Conservation (phyloP, 208 protist species). For the Trypanosoma mega region DNA sequence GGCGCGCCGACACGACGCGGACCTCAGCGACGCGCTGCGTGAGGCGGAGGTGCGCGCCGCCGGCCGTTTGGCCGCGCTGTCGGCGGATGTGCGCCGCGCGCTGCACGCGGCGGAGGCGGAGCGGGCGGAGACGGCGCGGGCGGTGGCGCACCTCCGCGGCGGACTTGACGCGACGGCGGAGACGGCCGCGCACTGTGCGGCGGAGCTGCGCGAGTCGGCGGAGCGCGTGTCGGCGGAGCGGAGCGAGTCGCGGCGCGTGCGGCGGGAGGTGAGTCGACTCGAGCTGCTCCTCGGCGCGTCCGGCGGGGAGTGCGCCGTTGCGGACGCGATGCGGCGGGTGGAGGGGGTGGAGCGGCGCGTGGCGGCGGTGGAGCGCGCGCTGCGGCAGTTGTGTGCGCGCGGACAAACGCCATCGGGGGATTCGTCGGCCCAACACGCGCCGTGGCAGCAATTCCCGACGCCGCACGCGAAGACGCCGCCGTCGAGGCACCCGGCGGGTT, state of each 20-base stretch:
- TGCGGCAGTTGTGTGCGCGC: slow-evolving; percentile 7
- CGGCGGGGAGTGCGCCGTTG: neutral
- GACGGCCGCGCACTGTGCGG: slow-evolving; percentile 29
- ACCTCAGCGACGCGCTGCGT: slow-evolving; percentile 38
- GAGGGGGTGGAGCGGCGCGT: slow-evolving; percentile 42
- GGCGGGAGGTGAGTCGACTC: slow-evolving; percentile 71
- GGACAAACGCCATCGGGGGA: neutral
- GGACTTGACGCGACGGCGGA: slow-evolving; percentile 42
- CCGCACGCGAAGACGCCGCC: neutral
- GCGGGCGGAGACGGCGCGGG: slow-evolving; percentile 33
- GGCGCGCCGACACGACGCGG: slow-evolving; percentile 43
- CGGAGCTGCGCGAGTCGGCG: slow-evolving; percentile 47
- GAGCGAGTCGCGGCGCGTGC: slow-evolving; percentile 58
- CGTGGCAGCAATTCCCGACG: too few relatives aligned
- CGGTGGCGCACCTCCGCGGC: slow-evolving; percentile 57
- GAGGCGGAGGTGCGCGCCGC: slow-evolving; percentile 38
- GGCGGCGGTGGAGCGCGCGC: slow-evolving; percentile 29
- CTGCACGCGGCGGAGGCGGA: slow-evolving; percentile 23
- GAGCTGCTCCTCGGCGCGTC: slow-evolving; percentile 51
- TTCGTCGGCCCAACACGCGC: neutral
- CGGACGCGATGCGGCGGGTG: too few relatives aligned
- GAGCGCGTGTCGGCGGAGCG: slow-evolving; percentile 43
- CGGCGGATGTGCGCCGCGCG: slow-evolving; percentile 25
- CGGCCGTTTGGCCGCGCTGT: slow-evolving; percentile 38
- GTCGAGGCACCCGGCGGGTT: neutral